Percentiles rank a stretch among this genome's conserved stretches.
These are phyloP conservation scores for Fraxinus sp. DNA, from an alignment of 305 asterid species.

Conservation along the genomic window DNA sequence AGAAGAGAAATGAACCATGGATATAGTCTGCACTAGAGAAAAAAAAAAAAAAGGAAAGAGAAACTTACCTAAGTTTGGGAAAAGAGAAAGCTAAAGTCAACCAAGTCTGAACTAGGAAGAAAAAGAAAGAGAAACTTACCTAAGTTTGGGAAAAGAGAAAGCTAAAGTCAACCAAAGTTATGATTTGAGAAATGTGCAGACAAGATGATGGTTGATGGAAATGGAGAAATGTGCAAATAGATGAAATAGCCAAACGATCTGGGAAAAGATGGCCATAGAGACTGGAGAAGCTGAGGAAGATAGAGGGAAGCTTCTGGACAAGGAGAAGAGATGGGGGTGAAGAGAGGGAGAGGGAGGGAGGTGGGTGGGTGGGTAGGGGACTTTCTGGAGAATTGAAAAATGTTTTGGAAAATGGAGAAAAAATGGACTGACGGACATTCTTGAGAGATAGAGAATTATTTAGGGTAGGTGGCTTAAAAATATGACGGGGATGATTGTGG, in stretches of 20 bases:
- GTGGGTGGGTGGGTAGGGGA: neutral
- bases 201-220: neutral
- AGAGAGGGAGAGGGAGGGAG: neutral
- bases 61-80: too few species aligned
- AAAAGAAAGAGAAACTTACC: neutral
- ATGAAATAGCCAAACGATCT: neutral
- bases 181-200: neutral
- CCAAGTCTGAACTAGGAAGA: neutral
- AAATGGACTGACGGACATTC: neutral
- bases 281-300: conserved; percentile 1
- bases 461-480: neutral
- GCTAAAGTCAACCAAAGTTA: neutral
- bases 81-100: too few species aligned
- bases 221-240: neutral
- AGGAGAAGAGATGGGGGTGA: neutral
- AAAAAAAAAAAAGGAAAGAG: neutral
- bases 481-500: neutral
- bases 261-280: neutral
- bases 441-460: neutral
- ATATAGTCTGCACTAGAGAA: neutral
- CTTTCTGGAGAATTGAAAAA: neutral
- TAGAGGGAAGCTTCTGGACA: neutral
- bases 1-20: neutral
- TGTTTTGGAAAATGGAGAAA: neutral
- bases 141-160: neutral